phyloP scores from a whole-genome alignment of 306 rosid genomes.

The Ormosia emarginata region DNA sequence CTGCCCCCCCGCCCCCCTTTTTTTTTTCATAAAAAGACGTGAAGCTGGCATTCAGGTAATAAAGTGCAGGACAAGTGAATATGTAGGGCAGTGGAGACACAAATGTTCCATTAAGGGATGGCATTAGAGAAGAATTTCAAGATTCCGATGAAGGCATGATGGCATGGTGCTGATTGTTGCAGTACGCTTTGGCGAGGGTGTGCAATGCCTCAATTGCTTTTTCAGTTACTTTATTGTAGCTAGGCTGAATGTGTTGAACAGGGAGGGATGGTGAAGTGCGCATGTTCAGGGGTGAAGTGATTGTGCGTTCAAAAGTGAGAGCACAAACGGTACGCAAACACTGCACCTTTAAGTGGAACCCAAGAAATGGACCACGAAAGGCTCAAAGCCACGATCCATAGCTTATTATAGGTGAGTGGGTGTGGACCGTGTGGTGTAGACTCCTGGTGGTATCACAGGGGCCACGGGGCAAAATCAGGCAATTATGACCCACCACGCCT shows the following conservation, averaged over 20 bases:
- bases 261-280: background rate
- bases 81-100: background rate
- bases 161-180: background rate
- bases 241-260: background rate
- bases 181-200: background rate
- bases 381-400: background rate
- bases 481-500: constrained; percentile 5
- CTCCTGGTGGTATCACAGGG: background rate
- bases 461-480: background rate
- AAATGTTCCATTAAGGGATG: background rate
- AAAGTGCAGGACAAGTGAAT: background rate
- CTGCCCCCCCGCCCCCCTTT: too few species aligned
- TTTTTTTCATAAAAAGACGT: constrained; percentile 3
- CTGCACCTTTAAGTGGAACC: constrained; percentile 37
- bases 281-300: constrained; percentile 1
- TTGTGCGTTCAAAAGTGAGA: constrained; percentile 38
- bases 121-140: background rate
- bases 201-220: background rate
- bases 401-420: background rate
- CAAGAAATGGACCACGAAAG: constrained; percentile 16
- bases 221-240: background rate
- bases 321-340: constrained; percentile 19
- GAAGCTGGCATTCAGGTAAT: constrained; percentile 3
- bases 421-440: background rate
- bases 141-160: background rate